Evolutionary conservation across 495 filamentous ascomycete genomes (phyloP).

Genomic region (Aspergillus avenaceus): DNA sequence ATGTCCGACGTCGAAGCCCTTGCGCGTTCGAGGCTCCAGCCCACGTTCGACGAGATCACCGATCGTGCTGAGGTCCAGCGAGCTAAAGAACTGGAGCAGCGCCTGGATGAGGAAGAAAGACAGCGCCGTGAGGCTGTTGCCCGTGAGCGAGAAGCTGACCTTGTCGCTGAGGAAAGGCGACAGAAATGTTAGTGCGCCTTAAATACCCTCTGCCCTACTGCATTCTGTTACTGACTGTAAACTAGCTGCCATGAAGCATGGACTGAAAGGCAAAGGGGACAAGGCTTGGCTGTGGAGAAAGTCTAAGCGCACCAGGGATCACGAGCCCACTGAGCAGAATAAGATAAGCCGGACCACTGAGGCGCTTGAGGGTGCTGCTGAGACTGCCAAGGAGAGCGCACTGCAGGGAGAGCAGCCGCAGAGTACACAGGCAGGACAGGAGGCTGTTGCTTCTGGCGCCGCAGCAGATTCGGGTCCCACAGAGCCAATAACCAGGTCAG

Average conservation of each 20-base stretch:
- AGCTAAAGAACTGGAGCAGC: slow-evolving; percentile 53
- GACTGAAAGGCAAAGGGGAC: slow-evolving; percentile 20
- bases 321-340: slow-evolving; percentile 8
- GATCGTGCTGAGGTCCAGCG: slow-evolving; percentile 66
- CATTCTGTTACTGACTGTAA: slow-evolving; percentile 1
- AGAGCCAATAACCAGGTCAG: slow-evolving; percentile 21
- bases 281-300: slow-evolving; percentile 29
- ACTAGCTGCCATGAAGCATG: slow-evolving; percentile 45
- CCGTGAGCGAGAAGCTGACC: slow-evolving; percentile 53
- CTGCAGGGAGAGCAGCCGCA: slow-evolving; percentile 1
- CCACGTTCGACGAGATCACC: slow-evolving; percentile 85
- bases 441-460: slow-evolving; percentile 8
- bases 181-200: slow-evolving; percentile 40
- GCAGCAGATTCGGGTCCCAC: slow-evolving; percentile 16
- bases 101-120: slow-evolving; percentile 50
- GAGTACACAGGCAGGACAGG: not conserved
- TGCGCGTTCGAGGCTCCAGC: slow-evolving; percentile 75
- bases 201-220: not conserved
- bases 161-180: slow-evolving; percentile 47
- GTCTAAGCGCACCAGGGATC: slow-evolving; percentile 16
- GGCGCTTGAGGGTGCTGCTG: slow-evolving; percentile 6
- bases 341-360: slow-evolving; percentile 4
- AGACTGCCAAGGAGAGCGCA: not conserved
- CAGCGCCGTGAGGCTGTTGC: slow-evolving; percentile 40
- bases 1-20: slow-evolving; percentile 76